Evolutionary conservation across 2,329 filamentous ascomycete species (phyloP), one percentile per base, ranked within the genome.

Genomic region (Talaromyces verruculosus): DNA sequence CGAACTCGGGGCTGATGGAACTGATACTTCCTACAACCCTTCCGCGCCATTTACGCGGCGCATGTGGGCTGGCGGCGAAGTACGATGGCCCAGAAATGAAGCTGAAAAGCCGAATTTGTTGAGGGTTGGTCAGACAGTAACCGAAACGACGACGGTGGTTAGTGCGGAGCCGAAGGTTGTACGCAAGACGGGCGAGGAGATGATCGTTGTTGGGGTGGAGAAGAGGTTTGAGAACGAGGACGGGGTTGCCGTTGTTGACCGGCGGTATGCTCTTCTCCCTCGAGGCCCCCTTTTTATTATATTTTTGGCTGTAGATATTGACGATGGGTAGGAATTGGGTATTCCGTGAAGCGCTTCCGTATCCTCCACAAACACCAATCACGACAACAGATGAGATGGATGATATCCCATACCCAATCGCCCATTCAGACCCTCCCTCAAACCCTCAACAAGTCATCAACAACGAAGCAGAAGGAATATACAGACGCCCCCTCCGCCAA

Each of bases 11-110:
- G 82, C 87, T 0, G 95, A 98, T 79, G 94, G 94, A 65, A 96
- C 93, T 1, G 94, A 98, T 76, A 82, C 86, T 2, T 83, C 89
- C 63, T 92, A 97, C 74, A 88, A 84, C 33, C 94, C 94, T 0
- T 91, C 89, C 1, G 74, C 75, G 2, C 88, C 88, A 0, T 97
- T 91, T 75, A 84, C 84, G 61, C 86, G 91, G 25, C 88, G 95
- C 15, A 88, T 99, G 81, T 99, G 95, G 95, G 92, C 91, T 11
- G 93, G 93, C 37, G 95, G 94, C 0, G 84, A 85, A 47, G 78
- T 97, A 7, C 74, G 74, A 1, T 91, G 91, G 70, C 66, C 76
- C 35, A 67, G 69, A 22, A 68, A 74, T 59, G 67, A 66, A 10
- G 22, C 65, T 10, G 72, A 77, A 17, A 49, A 69, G 35, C 70